Evolutionary conservation across 78 protist genomes (phyloP), one percentile per base, ranked within the genome.

Genomic region (Thecamonas trahens): DNA sequence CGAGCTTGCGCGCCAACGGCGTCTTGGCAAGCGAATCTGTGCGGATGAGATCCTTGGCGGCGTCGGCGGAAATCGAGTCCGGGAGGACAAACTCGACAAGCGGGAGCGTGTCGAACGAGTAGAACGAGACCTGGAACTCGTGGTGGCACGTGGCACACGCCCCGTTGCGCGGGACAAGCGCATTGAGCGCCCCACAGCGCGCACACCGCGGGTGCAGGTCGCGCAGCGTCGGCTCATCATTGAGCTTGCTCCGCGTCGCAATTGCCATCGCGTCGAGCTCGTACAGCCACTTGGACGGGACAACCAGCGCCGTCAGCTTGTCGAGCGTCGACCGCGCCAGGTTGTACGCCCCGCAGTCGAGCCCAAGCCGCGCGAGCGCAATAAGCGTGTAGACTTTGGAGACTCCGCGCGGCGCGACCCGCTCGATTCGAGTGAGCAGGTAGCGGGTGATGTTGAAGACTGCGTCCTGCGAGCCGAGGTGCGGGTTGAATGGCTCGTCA

Each of bases 121-220:
- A 1, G 70, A 77, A 73, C 37, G 76, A 53, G 29, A 76, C 62
- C 54, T 69, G 59, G 53, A 74, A 76, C 39, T 67, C 77, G 37
- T 82, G 87, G 13, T 0, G 31, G 61, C 87, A 82, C 28, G 0
- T 18, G 24, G 26, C 13, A 54, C 87, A 82, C n/a, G 67, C 82
- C 1, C 70, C 76, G 29, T 11, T 11, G 8, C 2, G 3, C 20
- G 0, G 6, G 44, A 69, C 22, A 15, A 73, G 60, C 52, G 88
- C 71, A 39, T 77, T 77, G 20, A 17, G 34, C 31, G 39, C 34
- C 29, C 52, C 3, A 67, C 88, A 83, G 13, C 83, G 38, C 72
- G 42, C 63, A 72, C 88, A 83, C 52, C 61, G 1, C 28, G 78
- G 69, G 11, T 31, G 67, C 64, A 73, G 67, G n/a, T 77, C 83